These are phyloP conservation scores for Pythium sukuiense DNA, from an alignment of 352 stramenopile species.

Conservation along the genomic window DNA sequence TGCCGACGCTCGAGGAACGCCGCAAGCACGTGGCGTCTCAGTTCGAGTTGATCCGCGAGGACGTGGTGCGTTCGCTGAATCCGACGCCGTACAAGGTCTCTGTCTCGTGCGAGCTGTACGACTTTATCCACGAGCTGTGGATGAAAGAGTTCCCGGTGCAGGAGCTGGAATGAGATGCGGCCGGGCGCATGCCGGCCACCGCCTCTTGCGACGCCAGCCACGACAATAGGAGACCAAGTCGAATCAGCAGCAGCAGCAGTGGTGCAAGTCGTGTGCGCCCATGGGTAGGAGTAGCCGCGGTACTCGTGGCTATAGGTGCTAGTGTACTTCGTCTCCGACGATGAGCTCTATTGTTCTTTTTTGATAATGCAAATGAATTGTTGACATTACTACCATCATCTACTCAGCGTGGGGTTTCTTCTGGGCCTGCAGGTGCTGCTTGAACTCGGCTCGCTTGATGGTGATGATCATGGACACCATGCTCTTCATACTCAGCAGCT, in stretches of 20 bases:
- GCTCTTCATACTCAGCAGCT: constrained; percentile 77
- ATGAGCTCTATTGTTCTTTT: constrained; percentile 21
- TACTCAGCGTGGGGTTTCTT: constrained; percentile 48
- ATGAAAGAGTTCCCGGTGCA: constrained; percentile 88
- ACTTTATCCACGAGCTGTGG: constrained; percentile 98
- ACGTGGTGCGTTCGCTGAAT: constrained; percentile 95
- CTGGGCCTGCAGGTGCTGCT: constrained; percentile 46
- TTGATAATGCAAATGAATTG: constrained; percentile 8
- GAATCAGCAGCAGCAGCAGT: constrained; percentile 4
- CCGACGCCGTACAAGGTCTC: constrained; percentile 95
- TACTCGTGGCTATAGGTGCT: constrained; percentile 27
- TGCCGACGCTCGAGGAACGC: constrained; percentile 79
- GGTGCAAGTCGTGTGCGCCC: constrained; percentile 9
- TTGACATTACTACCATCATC: background rate
- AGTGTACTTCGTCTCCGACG: constrained; percentile 25
- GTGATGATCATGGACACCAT: constrained; percentile 81
- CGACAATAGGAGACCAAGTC: background rate
- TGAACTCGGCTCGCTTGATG: constrained; percentile 72
- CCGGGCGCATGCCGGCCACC: background rate
- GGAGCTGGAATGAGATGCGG: constrained; percentile 64
- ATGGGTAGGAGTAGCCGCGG: constrained; percentile 11
- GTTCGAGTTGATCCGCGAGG: constrained; percentile 92
- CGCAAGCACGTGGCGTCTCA: constrained; percentile 90
- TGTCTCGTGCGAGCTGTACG: constrained; percentile 81
- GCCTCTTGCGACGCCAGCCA: background rate